Base-by-base conservation (phyloP, 768 basidiomycete genomes). In the Podaxis sp. region DNA sequence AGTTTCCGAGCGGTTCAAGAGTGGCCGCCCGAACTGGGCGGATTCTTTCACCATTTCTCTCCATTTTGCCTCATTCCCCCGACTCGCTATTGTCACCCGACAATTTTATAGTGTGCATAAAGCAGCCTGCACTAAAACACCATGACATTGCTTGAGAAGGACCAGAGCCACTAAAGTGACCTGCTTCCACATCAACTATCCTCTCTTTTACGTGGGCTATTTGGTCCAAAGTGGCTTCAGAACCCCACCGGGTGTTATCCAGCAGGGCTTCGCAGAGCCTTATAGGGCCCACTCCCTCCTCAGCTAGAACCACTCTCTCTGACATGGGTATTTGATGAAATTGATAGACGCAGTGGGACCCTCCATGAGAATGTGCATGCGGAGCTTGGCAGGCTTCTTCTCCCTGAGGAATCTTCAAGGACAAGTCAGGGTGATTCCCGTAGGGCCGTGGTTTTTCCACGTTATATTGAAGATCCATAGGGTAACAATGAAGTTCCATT, bases 251-350 rank as follows among this genome's bases (percentile, higher is more conserved):
- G 68, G 56, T 66, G 64, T 64, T 68, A 61, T 69, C 57, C 59
- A 51, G 36, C 57, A 41, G 56, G 53, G 63, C 55, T 66, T 67
- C 65, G 66, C 67, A 66, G 63, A 63, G 59, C 58, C 61, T 62
- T 15, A 62, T 63, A 59, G 62, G 43, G 58, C 53, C 40, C 53
- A 55, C 53, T 43, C 61, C 60, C 52, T 66, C 7, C 56, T 68
- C 68, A 67, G 61, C 64, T 59, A 58, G 53, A 62, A 62, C 61
- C 61, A 36, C 46, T 25, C 24, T 46, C 46, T 64, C 63, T 72
- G 72, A 69, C 71, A 72, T 73, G 72, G 56, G 71, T 70, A 69
- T 70, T 69, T 72, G 71, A 70, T 72, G 67, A 46, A 51, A 59
- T 59, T 54, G 60, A 61, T 55, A 54, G 62, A 53, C 59, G 55